Percentiles rank a stretch among this genome's conserved stretches.
Conservation (phyloP, 768 basidiomycete genomes). For the Lanmaoa pseudosensibilis region DNA sequence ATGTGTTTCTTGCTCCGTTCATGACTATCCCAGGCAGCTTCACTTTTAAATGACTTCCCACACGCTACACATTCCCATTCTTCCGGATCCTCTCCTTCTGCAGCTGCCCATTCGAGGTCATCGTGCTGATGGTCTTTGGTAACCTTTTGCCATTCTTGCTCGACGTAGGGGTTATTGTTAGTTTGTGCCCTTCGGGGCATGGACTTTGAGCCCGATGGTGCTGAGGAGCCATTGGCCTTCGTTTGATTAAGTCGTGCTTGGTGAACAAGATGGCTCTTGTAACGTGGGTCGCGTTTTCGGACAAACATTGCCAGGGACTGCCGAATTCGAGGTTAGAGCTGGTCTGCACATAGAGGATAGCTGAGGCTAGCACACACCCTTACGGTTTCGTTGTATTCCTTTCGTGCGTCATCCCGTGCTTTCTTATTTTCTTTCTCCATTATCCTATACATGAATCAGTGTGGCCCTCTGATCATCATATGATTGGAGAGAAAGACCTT, state of each 20-base stretch:
- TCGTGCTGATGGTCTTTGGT: constrained; percentile 34
- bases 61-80: constrained; percentile 98
- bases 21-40: constrained; percentile 95
- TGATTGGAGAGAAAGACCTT: constrained; percentile 46
- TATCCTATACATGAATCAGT: constrained; percentile 43
- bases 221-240: constrained; percentile 32
- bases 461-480: neutral
- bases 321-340: neutral
- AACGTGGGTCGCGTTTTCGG: constrained; percentile 87
- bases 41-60: constrained; percentile 82
- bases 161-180: constrained; percentile 53
- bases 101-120: constrained; percentile 75
- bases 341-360: neutral
- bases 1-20: constrained; percentile 94
- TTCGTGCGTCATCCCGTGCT: constrained; percentile 78
- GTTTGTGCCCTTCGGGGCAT: constrained; percentile 28
- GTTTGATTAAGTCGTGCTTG: constrained; percentile 43
- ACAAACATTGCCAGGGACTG: constrained; percentile 75
- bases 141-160: constrained; percentile 89
- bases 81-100: constrained; percentile 68
- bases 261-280: constrained; percentile 59
- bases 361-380: constrained; percentile 52
- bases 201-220: constrained; percentile 24
- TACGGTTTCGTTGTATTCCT: constrained; percentile 91
- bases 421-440: constrained; percentile 99